Percentiles rank a stretch among this genome's conserved stretches.
These are phyloP conservation scores for Plasmodium sp. DNA, from an alignment of 169 alveolate genomes.

Conservation along the genomic window DNA sequence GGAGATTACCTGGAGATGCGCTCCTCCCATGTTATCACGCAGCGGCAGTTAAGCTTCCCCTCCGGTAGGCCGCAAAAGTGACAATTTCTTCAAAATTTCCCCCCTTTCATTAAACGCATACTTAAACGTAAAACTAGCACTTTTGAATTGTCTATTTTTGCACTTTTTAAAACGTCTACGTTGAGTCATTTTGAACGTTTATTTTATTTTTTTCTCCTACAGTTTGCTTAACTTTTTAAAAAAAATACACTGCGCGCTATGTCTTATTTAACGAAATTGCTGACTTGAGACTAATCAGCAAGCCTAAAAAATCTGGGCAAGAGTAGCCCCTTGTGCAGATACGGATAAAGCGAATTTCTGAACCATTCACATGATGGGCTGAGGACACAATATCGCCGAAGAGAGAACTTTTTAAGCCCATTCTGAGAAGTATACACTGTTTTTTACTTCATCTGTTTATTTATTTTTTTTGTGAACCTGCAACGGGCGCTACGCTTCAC, in stretches of 20 bases:
- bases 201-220: background rate
- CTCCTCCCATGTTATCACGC: background rate
- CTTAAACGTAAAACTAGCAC: background rate
- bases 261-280: background rate
- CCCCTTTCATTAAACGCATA: background rate
- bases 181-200: background rate
- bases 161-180: background rate
- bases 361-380: background rate
- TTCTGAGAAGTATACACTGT: background rate
- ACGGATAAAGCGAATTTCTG: background rate
- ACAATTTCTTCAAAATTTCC: background rate
- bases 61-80: background rate
- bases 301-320: background rate
- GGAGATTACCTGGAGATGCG: background rate
- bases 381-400: background rate
- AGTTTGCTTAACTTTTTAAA: background rate
- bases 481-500: background rate
- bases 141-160: background rate
- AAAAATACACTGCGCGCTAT: background rate
- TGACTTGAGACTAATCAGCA: background rate
- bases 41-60: background rate
- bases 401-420: background rate
- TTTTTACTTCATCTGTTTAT: background rate
- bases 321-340: background rate
- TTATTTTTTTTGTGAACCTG: background rate